These are phyloP conservation scores for Mycena amicta DNA, from an alignment of 768 basidiomycete genomes.

Conservation along the genomic window DNA sequence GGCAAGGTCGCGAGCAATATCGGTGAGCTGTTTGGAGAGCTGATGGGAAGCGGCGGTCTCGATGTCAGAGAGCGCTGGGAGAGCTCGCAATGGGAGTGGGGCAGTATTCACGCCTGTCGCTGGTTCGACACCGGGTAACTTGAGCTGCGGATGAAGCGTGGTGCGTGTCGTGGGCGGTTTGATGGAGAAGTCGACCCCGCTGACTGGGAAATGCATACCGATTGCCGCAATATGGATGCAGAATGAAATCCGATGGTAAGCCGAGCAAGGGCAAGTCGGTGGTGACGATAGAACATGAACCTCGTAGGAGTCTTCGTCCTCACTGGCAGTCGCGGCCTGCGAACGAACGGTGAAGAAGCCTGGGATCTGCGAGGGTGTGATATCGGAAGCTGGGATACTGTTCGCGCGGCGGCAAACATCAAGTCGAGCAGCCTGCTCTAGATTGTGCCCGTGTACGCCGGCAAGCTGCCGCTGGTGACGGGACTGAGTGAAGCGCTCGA, in stretches of 20 bases:
- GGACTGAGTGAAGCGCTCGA: no score
- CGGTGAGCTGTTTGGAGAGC: background rate
- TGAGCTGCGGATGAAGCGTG: background rate
- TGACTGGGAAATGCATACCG: slow-evolving; percentile 2
- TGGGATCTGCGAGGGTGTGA: no score
- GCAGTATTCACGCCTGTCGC: background rate
- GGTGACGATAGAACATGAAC: no score
- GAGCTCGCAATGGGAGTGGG: background rate
- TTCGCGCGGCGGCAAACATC: no score
- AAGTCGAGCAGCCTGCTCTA: no score
- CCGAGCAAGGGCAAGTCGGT: background rate
- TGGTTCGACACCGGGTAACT: background rate
- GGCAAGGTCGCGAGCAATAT: background rate
- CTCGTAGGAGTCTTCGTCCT: no score
- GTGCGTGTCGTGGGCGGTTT: background rate
- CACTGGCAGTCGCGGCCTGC: no score
- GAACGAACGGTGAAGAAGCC: no score
- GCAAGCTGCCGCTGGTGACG: no score
- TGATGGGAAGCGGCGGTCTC: background rate
- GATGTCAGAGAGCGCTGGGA: background rate
- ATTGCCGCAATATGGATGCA: slow-evolving; percentile 25
- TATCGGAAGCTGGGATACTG: no score
- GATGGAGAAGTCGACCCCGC: background rate
- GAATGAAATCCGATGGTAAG: slow-evolving; percentile 14
- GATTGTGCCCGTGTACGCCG: no score